These are phyloP conservation scores for Termitomyces sp. DNA, from an alignment of 768 basidiomycete genomes.

Conservation along the genomic window DNA sequence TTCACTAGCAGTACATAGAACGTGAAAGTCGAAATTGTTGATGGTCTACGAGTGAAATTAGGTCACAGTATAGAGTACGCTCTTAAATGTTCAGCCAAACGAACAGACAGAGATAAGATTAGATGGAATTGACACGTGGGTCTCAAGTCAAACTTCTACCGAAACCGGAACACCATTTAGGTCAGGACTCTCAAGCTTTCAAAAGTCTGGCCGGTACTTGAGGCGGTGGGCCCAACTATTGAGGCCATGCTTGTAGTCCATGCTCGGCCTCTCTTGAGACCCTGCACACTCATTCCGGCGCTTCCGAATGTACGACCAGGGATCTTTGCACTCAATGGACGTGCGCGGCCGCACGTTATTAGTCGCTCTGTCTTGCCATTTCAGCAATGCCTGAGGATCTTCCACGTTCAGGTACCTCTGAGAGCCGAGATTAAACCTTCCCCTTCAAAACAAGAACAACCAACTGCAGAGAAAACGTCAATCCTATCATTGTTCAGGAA, in stretches of 20 bases:
- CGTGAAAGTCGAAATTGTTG: neutral
- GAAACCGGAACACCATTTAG: neutral
- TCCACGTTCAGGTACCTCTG: constrained; percentile 7
- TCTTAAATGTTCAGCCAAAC: neutral
- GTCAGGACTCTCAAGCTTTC: constrained; percentile 6
- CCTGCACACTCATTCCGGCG: neutral
- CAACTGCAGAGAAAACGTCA: constrained; percentile 3
- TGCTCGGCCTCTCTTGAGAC: constrained; percentile 10
- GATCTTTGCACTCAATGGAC: neutral
- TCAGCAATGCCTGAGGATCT: neutral
- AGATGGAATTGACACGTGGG: constrained; percentile 5
- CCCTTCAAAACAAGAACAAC: neutral
- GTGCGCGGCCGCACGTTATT: neutral
- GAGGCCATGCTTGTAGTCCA: constrained; percentile 10
- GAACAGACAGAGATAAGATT: constrained; percentile 9
- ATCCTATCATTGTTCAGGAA: constrained; percentile 26
- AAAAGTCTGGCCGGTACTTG: constrained; percentile 5
- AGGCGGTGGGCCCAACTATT: neutral
- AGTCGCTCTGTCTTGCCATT: neutral
- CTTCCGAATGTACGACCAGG: neutral
- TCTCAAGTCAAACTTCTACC: neutral
- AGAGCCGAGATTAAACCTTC: constrained; percentile 1
- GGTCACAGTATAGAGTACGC: neutral
- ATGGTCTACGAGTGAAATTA: neutral
- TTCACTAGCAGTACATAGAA: neutral